phyloP scores from a whole-genome alignment of 1,139 yeast species.

The Zygosaccharomyces pseudobailii region DNA sequence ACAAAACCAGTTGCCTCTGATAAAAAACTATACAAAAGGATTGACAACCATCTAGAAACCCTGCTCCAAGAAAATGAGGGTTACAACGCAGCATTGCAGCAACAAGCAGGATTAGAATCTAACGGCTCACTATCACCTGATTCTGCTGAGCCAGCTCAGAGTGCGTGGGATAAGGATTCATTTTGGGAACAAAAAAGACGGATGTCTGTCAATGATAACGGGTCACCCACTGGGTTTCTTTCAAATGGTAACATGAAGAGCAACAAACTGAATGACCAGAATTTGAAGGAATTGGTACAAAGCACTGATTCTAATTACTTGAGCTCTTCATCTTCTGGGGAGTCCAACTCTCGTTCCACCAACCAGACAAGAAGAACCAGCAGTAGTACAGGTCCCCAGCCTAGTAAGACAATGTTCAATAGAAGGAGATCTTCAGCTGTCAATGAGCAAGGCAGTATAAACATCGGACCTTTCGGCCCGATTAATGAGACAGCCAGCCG shows the following conservation, averaged over 20 bases:
- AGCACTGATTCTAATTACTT: conserved; percentile 25
- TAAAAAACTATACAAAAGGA: conserved; percentile 77
- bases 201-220: conserved; percentile 31
- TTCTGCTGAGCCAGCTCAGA: conserved; percentile 4
- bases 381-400: conserved; percentile 21
- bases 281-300: conserved; percentile 31
- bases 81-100: conserved; percentile 28
- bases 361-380: conserved; percentile 21
- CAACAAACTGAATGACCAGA: conserved; percentile 34
- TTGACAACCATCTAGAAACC: conserved; percentile 75
- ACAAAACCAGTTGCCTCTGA: conserved; percentile 92
- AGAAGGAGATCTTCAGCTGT: conserved; percentile 27
- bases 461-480: conserved; percentile 86
- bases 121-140: conserved; percentile 17
- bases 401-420: conserved; percentile 10
- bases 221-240: conserved; percentile 5
- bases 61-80: conserved; percentile 49
- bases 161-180: conserved; percentile 19
- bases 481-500: conserved; percentile 77
- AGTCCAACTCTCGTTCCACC: conserved; percentile 14
- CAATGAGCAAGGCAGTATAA: conserved; percentile 25
- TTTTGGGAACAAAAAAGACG: conserved; percentile 37
- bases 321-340: conserved; percentile 29
- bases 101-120: conserved; percentile 21
- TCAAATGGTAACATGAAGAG: conserved; percentile 18